These are phyloP conservation scores for Anisodus acutangulus DNA, from an alignment of 257 asterid species.

Conservation along the genomic window DNA sequence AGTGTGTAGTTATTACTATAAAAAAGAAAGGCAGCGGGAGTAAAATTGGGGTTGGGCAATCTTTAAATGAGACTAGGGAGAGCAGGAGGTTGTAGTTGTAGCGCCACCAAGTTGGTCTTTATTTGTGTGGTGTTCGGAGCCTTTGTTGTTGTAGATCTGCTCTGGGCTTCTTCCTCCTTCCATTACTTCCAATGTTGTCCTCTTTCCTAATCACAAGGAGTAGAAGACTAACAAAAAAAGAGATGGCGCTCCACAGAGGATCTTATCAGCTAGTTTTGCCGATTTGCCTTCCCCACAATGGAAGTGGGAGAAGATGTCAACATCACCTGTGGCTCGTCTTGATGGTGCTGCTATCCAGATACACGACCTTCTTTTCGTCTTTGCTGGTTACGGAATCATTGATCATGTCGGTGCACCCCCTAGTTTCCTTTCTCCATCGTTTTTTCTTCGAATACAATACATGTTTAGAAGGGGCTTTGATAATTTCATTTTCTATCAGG, in stretches of 20 bases:
- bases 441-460: too few species aligned
- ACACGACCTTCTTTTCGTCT: slow-evolving; percentile 78
- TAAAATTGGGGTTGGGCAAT: too few species aligned
- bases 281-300: slow-evolving; percentile 82
- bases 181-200: slow-evolving; percentile 37
- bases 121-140: slow-evolving; percentile 61
- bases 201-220: slow-evolving; percentile 39
- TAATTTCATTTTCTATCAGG: slow-evolving; percentile 45
- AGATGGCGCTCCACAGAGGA: slow-evolving; percentile 41
- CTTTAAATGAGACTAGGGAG: not conserved
- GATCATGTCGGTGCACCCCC: slow-evolving; percentile 58
- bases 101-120: slow-evolving; percentile 57
- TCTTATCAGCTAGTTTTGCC: slow-evolving; percentile 82
- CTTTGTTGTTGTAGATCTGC: slow-evolving; percentile 70
- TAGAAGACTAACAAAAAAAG: slow-evolving; percentile 39
- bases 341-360: slow-evolving; percentile 95
- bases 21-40: too few species aligned
- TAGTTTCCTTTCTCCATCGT: not conserved
- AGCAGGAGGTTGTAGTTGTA: slow-evolving; percentile 32
- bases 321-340: slow-evolving; percentile 93
- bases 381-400: slow-evolving; percentile 97
- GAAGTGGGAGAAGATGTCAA: slow-evolving; percentile 88
- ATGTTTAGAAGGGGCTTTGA: too few species aligned
- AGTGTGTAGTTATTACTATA: too few species aligned
- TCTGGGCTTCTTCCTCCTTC: slow-evolving; percentile 62